These are phyloP conservation scores for Backusella circina DNA, from an alignment of 192 early-diverging fungal species.

Conservation along the genomic window DNA sequence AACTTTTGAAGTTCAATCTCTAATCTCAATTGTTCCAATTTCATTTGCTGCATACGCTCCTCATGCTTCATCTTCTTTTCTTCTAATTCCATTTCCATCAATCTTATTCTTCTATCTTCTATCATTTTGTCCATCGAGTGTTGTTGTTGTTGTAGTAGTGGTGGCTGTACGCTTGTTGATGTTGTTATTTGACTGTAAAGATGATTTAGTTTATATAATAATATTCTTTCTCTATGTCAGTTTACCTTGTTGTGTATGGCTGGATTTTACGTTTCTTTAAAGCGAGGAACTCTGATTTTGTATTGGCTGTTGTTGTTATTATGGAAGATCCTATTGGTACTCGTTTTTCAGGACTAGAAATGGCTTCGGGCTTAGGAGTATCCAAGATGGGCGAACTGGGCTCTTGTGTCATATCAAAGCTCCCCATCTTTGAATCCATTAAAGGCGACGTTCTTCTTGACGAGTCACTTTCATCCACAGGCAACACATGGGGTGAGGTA, in stretches of 20 bases:
- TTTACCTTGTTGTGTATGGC: background rate
- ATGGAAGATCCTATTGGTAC: background rate
- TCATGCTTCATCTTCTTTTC: slow-evolving; percentile 19
- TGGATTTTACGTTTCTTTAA: background rate
- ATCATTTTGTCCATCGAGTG: background rate
- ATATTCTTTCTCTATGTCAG: background rate
- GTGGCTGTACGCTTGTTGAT: background rate
- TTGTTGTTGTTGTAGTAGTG: background rate
- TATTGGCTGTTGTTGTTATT: background rate
- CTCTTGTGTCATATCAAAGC: background rate
- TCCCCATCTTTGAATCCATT: background rate
- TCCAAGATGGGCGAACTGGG: background rate
- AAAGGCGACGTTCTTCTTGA: background rate
- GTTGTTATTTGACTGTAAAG: background rate
- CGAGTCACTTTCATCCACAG: background rate
- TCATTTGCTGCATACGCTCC: slow-evolving; percentile 25
- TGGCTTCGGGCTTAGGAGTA: background rate
- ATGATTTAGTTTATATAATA: background rate
- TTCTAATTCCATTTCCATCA: slow-evolving; percentile 14
- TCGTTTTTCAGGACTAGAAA: background rate
- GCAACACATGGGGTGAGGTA: background rate
- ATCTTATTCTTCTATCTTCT: slow-evolving; percentile 11
- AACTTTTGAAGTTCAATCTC: slow-evolving; percentile 26
- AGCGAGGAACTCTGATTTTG: background rate
- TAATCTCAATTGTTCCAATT: slow-evolving; percentile 19